These are phyloP conservation scores for Penium margaritaceum DNA, from an alignment of 139 green algal species.

Conservation along the genomic window DNA sequence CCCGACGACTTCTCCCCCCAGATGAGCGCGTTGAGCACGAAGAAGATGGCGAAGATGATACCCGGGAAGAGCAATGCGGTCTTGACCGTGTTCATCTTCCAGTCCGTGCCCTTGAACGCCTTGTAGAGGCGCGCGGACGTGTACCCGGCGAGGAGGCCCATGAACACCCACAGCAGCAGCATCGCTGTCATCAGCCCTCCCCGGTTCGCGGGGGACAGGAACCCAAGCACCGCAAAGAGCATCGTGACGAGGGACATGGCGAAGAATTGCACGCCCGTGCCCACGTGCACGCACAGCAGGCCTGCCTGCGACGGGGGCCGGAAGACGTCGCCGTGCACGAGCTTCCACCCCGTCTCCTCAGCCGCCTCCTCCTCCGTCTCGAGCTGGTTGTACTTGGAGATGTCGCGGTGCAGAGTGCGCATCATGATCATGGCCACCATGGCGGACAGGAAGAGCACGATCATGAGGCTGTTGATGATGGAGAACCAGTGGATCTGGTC, in stretches of 20 bases:
- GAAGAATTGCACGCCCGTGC: constrained; percentile 89
- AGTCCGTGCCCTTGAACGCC: constrained; percentile 76
- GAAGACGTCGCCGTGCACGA: constrained; percentile 98
- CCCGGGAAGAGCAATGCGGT: constrained; percentile 87
- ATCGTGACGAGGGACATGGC: constrained; percentile 86
- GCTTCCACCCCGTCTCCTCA: constrained; percentile 96
- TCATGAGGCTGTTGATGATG: constrained; percentile 99
- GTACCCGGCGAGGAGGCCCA: constrained; percentile 91
- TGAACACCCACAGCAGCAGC: constrained; percentile 95
- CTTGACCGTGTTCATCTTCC: constrained; percentile 82
- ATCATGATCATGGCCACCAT: constrained; percentile 99
- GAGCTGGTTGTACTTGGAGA: constrained; percentile 95
- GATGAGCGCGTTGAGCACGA: constrained; percentile 85
- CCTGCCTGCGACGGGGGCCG: constrained; percentile 63
- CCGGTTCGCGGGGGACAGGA: constrained; percentile 93
- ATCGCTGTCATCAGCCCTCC: constrained; percentile 92
- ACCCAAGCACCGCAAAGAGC: constrained; percentile 90
- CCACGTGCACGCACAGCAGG: constrained; percentile 78
- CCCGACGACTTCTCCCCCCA: constrained; percentile 85
- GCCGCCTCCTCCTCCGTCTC: constrained; percentile 78
- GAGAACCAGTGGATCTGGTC: constrained; percentile 97
- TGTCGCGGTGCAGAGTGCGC: constrained; percentile 86
- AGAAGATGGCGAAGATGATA: constrained; percentile 82
- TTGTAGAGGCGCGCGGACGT: constrained; percentile 84
- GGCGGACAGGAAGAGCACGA: constrained; percentile 93